Base-by-base conservation (phyloP, 225 moss, liverwort and hornwort species). In the Physcomitrellopsis africana region DNA sequence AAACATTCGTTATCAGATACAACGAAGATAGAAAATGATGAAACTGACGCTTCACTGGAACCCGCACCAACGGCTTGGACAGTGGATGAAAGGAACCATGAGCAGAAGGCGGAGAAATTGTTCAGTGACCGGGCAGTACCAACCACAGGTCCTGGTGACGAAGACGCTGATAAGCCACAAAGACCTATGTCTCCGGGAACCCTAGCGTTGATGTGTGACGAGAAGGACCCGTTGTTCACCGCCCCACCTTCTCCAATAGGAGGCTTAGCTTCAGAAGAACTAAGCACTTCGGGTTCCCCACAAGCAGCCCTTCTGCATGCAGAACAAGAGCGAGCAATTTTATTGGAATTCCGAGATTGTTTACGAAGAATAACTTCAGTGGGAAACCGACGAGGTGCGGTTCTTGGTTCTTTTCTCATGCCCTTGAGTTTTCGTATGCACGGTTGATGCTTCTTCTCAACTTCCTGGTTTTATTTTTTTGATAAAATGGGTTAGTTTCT, bases 161-260 rank as follows among this genome's bases (percentile, higher is more conserved):
- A 63, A 55, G 86, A 81, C 15, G 58, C 57, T 65, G 81, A 84
- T 26, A 71, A 61, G 46, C 43, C 80, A 65, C 77, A 78, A 59
- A 81, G 81, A 65, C 78, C 84, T 51, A 81, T 87, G 84, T 87
- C 87, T 46, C 87, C 87, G 23, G 74, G 81, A 74, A 84, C 87
- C 23, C 63, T 84, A 52, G 84, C 87, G 26, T 76, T 87, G 59
- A 87, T 87, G 87, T 87, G 87, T 67, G 84, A 87, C 67, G 84
- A 87, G 67, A 81, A 84, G 76, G 84, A 87, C 26, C 80, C 84
- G 8, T 72, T 87, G 65, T 87, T 84, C 73, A 84, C 87, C 65
- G 84, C 87, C 37, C 87, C 87, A 60, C 81, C 84, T 73, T 87
- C 87, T 65, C 84, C 84, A 37, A 66, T 76, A 60, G 77, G 74